Conservation (phyloP, 306 rosid species). For the Vigna trinervia region DNA sequence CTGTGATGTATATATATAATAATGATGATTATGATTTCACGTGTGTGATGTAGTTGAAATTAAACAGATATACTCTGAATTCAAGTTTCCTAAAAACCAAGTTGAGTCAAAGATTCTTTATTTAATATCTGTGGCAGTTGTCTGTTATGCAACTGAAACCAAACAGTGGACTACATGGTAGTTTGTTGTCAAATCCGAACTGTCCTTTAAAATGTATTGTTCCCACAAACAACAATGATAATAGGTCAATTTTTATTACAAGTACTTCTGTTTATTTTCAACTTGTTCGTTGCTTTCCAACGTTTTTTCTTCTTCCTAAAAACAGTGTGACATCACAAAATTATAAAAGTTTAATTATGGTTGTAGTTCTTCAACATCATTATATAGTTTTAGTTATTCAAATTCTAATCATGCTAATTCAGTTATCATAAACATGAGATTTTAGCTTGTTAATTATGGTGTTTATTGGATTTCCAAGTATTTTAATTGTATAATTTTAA, state of each 20-base stretch:
- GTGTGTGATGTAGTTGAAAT: constrained; percentile 1
- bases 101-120: constrained; percentile 28
- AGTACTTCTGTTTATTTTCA: neutral
- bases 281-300: neutral
- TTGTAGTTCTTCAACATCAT: too few species aligned
- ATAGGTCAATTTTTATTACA: neutral
- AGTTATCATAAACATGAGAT: too few species aligned
- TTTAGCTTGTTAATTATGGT: too few species aligned
- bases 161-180: neutral
- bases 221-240: neutral
- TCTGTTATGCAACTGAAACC: neutral
- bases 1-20: neutral
- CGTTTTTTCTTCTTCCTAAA: neutral
- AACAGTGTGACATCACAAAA: neutral
- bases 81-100: neutral
- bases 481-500: too few species aligned
- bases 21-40: constrained; percentile 10
- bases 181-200: constrained; percentile 20
- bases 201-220: neutral
- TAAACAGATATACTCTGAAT: neutral
- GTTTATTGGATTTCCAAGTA: too few species aligned
- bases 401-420: too few species aligned
- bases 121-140: neutral
- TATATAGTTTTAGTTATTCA: too few species aligned
- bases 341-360: too few species aligned